Percentiles rank a stretch among this genome's conserved stretches.
phyloP scores from a whole-genome alignment of 768 basidiomycete species.

The Porphyrellus cyaneotinctus region DNA sequence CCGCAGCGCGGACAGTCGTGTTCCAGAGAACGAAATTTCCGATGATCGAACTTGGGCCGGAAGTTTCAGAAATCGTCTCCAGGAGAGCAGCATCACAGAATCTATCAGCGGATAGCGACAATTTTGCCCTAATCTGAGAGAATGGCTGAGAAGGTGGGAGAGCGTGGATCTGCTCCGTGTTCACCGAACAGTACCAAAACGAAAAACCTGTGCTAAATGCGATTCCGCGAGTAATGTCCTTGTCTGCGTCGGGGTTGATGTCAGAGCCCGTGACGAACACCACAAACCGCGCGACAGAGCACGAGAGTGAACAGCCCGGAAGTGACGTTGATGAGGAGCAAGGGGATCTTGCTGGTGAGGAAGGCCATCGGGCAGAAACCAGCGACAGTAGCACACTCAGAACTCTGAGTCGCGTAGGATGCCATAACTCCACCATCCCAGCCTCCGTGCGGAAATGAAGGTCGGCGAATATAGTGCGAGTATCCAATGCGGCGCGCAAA shows the following conservation, averaged over 20 bases:
- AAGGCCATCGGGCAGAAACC: conserved; percentile 23
- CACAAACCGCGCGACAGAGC: conserved; percentile 59
- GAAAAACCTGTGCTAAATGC: conserved; percentile 53
- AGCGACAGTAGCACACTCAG: conserved; percentile 48
- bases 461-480: conserved; percentile 42
- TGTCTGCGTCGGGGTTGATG: conserved; percentile 66
- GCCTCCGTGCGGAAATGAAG: conserved; percentile 51
- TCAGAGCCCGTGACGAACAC: conserved; percentile 76
- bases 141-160: conserved; percentile 27
- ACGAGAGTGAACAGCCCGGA: conserved; percentile 49
- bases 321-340: conserved; percentile 41
- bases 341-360: conserved; percentile 8
- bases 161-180: conserved; percentile 13
- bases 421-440: conserved; percentile 65
- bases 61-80: conserved; percentile 33
- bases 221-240: conserved; percentile 66
- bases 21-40: conserved; percentile 45
- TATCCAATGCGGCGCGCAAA: conserved; percentile 38
- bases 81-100: conserved; percentile 43
- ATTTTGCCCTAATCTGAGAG: conserved; percentile 46
- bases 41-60: conserved; percentile 39
- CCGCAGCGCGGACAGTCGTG: conserved; percentile 53
- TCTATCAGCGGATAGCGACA: conserved; percentile 52
- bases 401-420: conserved; percentile 51
- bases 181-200: conserved; percentile 52